phyloP scores from a whole-genome alignment of 176 grass and related monocot species.

The Cenchrus americanus region DNA sequence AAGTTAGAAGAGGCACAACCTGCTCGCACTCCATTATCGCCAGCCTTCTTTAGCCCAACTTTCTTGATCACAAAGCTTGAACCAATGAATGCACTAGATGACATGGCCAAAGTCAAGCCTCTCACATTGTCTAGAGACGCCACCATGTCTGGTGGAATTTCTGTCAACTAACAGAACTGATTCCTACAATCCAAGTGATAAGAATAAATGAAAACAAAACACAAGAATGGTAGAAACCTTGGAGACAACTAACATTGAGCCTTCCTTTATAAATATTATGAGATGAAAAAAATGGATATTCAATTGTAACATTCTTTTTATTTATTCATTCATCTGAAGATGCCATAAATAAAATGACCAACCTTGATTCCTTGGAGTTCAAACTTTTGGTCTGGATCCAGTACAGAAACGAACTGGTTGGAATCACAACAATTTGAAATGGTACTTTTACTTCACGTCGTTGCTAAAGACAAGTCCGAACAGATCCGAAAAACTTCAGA shows the following conservation, averaged over 20 bases:
- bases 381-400: background rate
- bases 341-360: background rate
- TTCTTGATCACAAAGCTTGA: conserved; percentile 97
- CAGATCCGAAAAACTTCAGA: conserved; percentile 4
- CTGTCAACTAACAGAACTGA: conserved; percentile 19
- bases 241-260: conserved; percentile 8
- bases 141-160: conserved; percentile 46
- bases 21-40: conserved; percentile 69
- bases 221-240: conserved; percentile 11
- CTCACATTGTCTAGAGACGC: conserved; percentile 69
- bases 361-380: conserved; percentile 17
- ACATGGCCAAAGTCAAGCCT: conserved; percentile 71
- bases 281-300: background rate
- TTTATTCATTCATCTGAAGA: conserved; percentile 29
- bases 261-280: background rate
- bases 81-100: conserved; percentile 89
- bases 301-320: background rate
- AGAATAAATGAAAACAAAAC: conserved; percentile 5
- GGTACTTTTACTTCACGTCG: conserved; percentile 9
- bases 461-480: conserved; percentile 17
- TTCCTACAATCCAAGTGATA: conserved; percentile 38
- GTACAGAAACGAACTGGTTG: background rate
- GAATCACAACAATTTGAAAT: conserved; percentile 5
- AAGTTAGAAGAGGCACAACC: conserved; percentile 48
- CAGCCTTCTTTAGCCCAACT: conserved; percentile 81